Evolutionary conservation across 2,329 filamentous ascomycete genomes (phyloP), one percentile per base, ranked within the genome.

Genomic region (Calonectria ilicicola): DNA sequence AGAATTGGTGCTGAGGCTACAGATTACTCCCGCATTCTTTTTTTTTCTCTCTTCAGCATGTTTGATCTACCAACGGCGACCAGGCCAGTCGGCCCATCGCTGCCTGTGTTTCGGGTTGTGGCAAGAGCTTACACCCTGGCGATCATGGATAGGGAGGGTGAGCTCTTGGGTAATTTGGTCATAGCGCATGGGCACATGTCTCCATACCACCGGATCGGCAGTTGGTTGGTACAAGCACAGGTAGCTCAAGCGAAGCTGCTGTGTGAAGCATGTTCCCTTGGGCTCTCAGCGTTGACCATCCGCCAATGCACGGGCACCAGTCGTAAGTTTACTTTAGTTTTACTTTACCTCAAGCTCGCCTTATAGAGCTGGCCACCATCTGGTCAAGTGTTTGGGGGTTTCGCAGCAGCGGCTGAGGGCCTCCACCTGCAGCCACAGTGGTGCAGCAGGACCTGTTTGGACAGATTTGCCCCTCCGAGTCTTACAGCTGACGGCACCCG

Each of bases 351-450:
- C n/a, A 32, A n/a, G 35, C 7, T 32, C 53, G n/a, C 53, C 35
- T 21, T 9, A 29, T n/a, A 35, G 53, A 58, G 53, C 21, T 26
- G 15, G 32, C 32, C 35, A 65, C 32, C 17, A 66, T 23, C 58
- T 3, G 8, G 56, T 27, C 35, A 17, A 17, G 14, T 62, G 15
- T 26, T 29, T 42, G 38, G 44, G 44, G 21, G 26, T 29, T 44
- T 21, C 40, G 38, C 26, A 67, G 38, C 26, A 67, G 51, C 38
- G 44, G 38, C 51, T 60, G 51, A 67, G 40, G 49, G 49, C 40
- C 65, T 51, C 53, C 65, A 62, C 29, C 69, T 49, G 53, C 63
- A 63, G 35, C 63, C 35, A 66, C 63, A 63, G 35, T 58, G 21
- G 32, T 53, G 44, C 44, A 27, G 6, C 15, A 12, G 21, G 15